phyloP scores from a whole-genome alignment of 2,329 filamentous ascomycete species.

The Xylariaceae sp. region DNA sequence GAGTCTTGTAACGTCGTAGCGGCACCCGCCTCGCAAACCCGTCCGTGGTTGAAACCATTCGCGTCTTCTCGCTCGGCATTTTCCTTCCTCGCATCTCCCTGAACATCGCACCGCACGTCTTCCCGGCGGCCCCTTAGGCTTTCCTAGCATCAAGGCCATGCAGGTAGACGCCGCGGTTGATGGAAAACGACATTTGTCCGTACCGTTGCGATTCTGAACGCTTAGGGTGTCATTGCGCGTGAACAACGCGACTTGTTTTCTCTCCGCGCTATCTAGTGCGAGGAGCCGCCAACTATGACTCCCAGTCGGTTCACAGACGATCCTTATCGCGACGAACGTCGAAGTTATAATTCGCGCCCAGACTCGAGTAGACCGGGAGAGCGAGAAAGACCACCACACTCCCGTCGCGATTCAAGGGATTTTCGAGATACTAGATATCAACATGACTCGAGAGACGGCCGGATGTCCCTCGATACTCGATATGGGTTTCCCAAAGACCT shows the following conservation, averaged over 20 bases:
- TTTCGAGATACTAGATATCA: slow-evolving; percentile 6
- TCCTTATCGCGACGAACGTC: slow-evolving; percentile 21
- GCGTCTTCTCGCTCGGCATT: neutral
- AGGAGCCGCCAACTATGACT: slow-evolving; percentile 9
- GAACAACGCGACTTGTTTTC: neutral
- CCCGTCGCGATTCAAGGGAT: slow-evolving; percentile 18
- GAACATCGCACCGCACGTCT: neutral
- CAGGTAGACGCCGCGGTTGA: slow-evolving; percentile 18
- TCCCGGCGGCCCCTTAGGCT: neutral
- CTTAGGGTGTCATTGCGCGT: slow-evolving; percentile 3
- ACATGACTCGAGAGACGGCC: neutral
- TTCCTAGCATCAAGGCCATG: slow-evolving; percentile 18
- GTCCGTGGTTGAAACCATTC: neutral
- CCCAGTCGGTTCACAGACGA: slow-evolving; percentile 9
- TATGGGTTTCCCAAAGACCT: slow-evolving; percentile 7
- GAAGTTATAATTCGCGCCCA: slow-evolving; percentile 1
- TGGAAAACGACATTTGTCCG: slow-evolving; percentile 14
- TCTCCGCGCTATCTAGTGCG: neutral
- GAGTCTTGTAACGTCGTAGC: too few species aligned
- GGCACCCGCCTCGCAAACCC: neutral
- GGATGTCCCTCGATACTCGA: slow-evolving; percentile 7
- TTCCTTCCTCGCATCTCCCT: neutral
- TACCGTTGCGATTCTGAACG: slow-evolving; percentile 6
- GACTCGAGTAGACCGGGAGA: slow-evolving; percentile 21
- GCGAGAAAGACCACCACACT: slow-evolving; percentile 22